Evolutionary conservation across 352 stramenopile species (phyloP), one percentile per base, ranked within the genome.

Genomic region (Proteromonas lacertae): DNA sequence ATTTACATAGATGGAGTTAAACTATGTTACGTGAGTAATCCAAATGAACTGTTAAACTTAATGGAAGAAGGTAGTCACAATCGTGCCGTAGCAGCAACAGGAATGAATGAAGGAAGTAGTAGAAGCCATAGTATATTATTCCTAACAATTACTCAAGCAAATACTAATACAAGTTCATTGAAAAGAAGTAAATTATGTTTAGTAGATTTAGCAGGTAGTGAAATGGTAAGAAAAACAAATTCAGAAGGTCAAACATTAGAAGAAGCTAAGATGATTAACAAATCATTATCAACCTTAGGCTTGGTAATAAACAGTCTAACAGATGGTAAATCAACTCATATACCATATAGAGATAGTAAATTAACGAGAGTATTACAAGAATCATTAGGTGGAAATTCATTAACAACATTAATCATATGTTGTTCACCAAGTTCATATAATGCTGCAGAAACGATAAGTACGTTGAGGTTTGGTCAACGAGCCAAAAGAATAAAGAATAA

Each of bases 181-280:
- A 82, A 81, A 32, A 57, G 46, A 18, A 55, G 72, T 21, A 87
- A 86, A 43, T 48, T 90, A 21, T 78, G 74, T 37, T 45, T 91
- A 1, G 76, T 91, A 12, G 76, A 91, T 55, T 53, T 91, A 36
- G 76, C 76, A 1, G 75, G 75, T 4, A 83, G 65, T 5, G 75
- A 90, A 46, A 86, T 83, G 66, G 69, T 89, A 9, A 63, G 73
- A 21, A 89, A 89, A 58, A 87, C 73, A 1, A 56, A 59, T 0
- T 66, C 70, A 14, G 70, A 64, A 5, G 75, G 75, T 3, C 64
- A 73, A 16, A 64, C 76, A 35, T 58, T 90, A 10, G 73, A 89
- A 46, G 76, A 92, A 41, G 75, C 76, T 18, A 89, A 90, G 54
- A 90, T 66, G 25, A 92, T 92, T 45, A 92, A 92, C 57, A 83